These are phyloP conservation scores for Begonia peltatifolia DNA, from an alignment of 306 rosid genomes.

Conservation along the genomic window DNA sequence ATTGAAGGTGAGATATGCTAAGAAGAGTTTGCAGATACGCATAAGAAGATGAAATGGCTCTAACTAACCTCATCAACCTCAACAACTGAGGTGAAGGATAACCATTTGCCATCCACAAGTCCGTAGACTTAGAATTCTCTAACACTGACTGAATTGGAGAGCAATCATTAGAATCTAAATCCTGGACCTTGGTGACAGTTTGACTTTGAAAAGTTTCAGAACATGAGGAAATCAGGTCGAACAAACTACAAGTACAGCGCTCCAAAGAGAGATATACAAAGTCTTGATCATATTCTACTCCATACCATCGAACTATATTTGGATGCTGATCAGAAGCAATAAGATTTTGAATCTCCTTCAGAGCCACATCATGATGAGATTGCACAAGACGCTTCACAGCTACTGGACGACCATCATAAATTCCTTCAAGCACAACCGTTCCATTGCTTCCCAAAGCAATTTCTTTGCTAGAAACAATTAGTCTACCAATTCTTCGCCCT, in stretches of 20 bases:
- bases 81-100: conserved; percentile 37
- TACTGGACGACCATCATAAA: conserved; percentile 57
- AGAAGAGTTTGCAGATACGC: too few relatives aligned
- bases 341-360: conserved; percentile 66
- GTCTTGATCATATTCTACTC: conserved; percentile 68
- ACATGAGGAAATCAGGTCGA: conserved; percentile 35
- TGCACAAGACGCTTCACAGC: conserved; percentile 84
- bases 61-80: conserved; percentile 58
- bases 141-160: too few relatives aligned
- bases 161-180: conserved; percentile 12
- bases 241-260: conserved; percentile 60
- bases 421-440: conserved; percentile 66
- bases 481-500: conserved; percentile 61
- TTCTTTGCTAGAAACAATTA: conserved; percentile 41
- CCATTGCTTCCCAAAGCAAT: conserved; percentile 89
- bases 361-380: conserved; percentile 56
- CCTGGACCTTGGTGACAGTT: conserved; percentile 16
- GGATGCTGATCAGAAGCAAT: conserved; percentile 69
- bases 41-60: too few relatives aligned
- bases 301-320: conserved; percentile 76
- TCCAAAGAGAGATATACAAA: conserved; percentile 72
- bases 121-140: too few relatives aligned
- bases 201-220: conserved; percentile 18
- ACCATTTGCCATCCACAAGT: conserved; percentile 41
- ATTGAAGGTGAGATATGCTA: too few relatives aligned